Evolutionary conservation across 148 eudicot species (phyloP), one percentile per base, ranked within the genome.

Genomic region (Rheum nobile): DNA sequence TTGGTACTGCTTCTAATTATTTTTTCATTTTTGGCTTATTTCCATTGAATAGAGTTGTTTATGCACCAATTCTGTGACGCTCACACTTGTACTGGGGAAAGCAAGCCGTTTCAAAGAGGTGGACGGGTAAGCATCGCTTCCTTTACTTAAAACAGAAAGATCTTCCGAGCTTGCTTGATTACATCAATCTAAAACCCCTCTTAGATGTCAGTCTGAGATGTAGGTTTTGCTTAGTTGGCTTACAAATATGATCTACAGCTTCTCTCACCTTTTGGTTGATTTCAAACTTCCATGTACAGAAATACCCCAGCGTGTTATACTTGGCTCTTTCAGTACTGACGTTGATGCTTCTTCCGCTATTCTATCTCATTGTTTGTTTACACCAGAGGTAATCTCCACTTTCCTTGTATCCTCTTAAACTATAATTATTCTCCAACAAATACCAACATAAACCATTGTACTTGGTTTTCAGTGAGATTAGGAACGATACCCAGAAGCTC

Each of bases 41-140:
- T 14, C 73, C 76, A 43, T 59, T 76, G 35, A 32, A 67, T 59
- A 95, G 98, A 90, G 78, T 80, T 95, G 29, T 95, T 95, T 77
- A 68, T 91, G 84, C 91, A 87, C 55, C 98, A 91, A 75, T 91
- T 95, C 70, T 95, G 98, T 76, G 91, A 95, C 75, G 91, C 93
- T 52, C 98, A 91, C 80, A 80, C 90, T 17, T 95, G 97, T 87
- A 84, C 86, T n/a, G 83, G 82, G 74, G 85, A 80, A 57, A 78
- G 14, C 67, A 84, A 87, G 72, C 98, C 97, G 28, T 91, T 95
- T 77, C 72, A 90, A 29, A 83, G 82, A 79, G 98, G 98, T 54
- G 86, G 86, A 80, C 80, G 81, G 91, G 98, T 93, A 85, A 86
- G 84, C 8, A 42, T 82, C 77, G 39, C 70, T 32, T 17, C 17